Evolutionary conservation across 2,329 filamentous ascomycete species (phyloP).

Genomic region (Pseudocercospora pini-densiflorae): DNA sequence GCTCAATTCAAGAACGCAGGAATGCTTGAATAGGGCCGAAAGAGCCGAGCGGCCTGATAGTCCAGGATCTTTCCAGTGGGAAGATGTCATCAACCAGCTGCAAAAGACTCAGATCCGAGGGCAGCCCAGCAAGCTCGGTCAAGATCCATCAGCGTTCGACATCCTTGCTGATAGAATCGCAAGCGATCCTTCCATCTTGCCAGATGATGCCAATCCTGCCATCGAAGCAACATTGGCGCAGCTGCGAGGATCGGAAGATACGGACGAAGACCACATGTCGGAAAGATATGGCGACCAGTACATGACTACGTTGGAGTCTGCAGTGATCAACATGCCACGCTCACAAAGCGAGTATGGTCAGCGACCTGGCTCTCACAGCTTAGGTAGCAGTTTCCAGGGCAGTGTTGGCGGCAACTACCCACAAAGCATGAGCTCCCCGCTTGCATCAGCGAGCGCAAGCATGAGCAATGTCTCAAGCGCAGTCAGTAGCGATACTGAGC

Average conservation of each 20-base stretch:
- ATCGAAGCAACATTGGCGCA: slow-evolving; percentile 33
- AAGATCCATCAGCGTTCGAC: slow-evolving; percentile 27
- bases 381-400: slow-evolving; percentile 31
- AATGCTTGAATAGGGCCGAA: slow-evolving; percentile 57
- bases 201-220: slow-evolving; percentile 33
- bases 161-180: slow-evolving; percentile 34
- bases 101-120: slow-evolving; percentile 31
- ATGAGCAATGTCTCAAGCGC: slow-evolving; percentile 38
- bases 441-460: slow-evolving; percentile 31
- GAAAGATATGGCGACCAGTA: slow-evolving; percentile 19
- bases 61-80: slow-evolving; percentile 55
- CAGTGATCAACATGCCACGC: slow-evolving; percentile 17
- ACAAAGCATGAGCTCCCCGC: slow-evolving; percentile 24
- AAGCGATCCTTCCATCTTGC: slow-evolving; percentile 36
- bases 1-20: slow-evolving; percentile 53
- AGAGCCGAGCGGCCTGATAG: slow-evolving; percentile 57
- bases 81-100: slow-evolving; percentile 56
- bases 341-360: slow-evolving; percentile 25
- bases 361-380: slow-evolving; percentile 31
- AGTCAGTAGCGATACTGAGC: slow-evolving; percentile 41
- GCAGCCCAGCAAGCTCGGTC: slow-evolving; percentile 34
- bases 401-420: slow-evolving; percentile 25
- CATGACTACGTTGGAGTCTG: slow-evolving; percentile 15
- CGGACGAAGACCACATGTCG: slow-evolving; percentile 32
- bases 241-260: slow-evolving; percentile 25